Evolutionary conservation across 2,329 filamentous ascomycete genomes (phyloP), one percentile per base, ranked within the genome.

Genomic region (Penicillium hesseltinei): DNA sequence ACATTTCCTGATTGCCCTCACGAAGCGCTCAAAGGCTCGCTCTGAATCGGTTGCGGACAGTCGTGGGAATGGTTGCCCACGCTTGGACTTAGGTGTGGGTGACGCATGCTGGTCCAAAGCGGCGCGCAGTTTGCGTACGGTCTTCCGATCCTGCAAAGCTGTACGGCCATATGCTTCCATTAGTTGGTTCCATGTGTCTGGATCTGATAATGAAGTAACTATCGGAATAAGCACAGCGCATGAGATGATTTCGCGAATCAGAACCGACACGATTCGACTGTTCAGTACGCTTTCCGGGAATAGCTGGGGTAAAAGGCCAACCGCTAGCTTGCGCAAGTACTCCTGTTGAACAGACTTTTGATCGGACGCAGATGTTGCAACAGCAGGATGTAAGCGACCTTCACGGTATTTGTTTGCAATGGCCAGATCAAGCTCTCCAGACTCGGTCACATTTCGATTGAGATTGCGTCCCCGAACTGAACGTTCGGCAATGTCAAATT

Each of bases 101-200:
- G 90, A 92, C 3, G 94, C 91, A 79, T 99, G 94, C 72, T 97
- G 87, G 73, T 99, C 94, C 49, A 99, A 80, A 9, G 93, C 94
- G 39, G 92, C 93, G 54, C 94, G 87, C 53, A 99, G 83, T 73
- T 92, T 96, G 56, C 90, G 88, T 39, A 99, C 93, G 0, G 92
- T 97, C 62, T 96, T 97, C 38, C 95, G 86, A 72, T 99, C 95
- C 73, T 97, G 94, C 42, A 99, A 81, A 79, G 96, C 88, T 27
- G 89, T 88, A 49, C 90, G 87, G 19, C 92, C 87, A 74, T 89
- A 91, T 55, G 88, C 92, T 74, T 97, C 93, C 82, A 97, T 91
- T 58, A 96, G 76, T 73, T 97, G 92, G 69, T 99, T 97, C 93
- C 93, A 99, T 9, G 89, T 96, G 77, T 99, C 95, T 1, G 95